Evolutionary conservation across 2,329 filamentous ascomycete genomes (phyloP), one percentile per base, ranked within the genome.

Genomic region (Ophiostoma sp.): DNA sequence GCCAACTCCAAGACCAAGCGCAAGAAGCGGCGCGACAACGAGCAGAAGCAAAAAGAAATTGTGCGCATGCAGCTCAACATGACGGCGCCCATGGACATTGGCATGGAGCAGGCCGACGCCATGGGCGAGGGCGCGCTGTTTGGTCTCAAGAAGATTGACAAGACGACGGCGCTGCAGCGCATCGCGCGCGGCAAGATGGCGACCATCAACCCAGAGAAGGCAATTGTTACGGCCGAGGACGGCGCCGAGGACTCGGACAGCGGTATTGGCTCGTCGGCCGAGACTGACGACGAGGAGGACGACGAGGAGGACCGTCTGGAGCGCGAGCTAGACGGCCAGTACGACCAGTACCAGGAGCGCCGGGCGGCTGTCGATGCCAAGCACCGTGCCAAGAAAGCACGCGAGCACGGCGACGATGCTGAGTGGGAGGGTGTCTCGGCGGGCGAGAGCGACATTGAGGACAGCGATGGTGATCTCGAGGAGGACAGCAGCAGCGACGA

Each of bases 51-150:
- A 78, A 96, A 93, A 78, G 96, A 98, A 76, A 94, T 98, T 74
- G 87, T 97, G n/a, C 91, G 96, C 45, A 92, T 99, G 92, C 96
- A 99, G 82, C 90, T 99, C 85, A 92, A 98, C 83, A 99, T 99
- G 96, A 92, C 91, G 1, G 93, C 94, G 0, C 96, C 96, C 8
- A 96, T 94, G 86, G 96, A 99, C 76, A 97, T 99, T 76, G 96
- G 96, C 79, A 89, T 97, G 84, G 96, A 97, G 80, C 94, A 96
- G 82, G 84, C 88, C 31, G 93, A 93, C 0, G 92, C 93, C 0
- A 85, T 89, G 69, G 95, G 93, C 31, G 91, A 94, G 57, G 93
- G 94, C 63, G 86, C 93, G 36, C 96, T 97, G 85, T 99, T 99
- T 80, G 90, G 90, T 2, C 87, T 98, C 64, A 97, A 94, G 81